Evolutionary conservation across 768 basidiomycete genomes (phyloP).

Genomic region (Hygrophorus russula): DNA sequence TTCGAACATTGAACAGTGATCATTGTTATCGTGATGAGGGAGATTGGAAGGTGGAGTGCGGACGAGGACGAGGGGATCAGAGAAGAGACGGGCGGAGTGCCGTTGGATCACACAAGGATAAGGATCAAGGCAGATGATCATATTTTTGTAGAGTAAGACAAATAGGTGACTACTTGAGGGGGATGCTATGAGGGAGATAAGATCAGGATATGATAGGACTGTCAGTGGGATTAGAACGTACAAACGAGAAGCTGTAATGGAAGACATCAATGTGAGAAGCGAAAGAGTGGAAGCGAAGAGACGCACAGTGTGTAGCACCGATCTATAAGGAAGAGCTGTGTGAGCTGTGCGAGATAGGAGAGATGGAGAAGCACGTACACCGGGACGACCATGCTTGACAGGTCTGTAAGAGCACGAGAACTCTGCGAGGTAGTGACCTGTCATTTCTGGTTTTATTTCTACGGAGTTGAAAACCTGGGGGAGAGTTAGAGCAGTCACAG

Average conservation of each 20-base stretch:
- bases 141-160: neutral
- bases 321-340: constrained; percentile 38
- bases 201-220: constrained; percentile 10
- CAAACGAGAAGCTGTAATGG: constrained; percentile 59
- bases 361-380: constrained; percentile 54
- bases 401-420: constrained; percentile 96
- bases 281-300: neutral
- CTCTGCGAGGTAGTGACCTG: constrained; percentile 98
- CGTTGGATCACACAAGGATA: too few relatives aligned
- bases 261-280: neutral
- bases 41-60: too few relatives aligned
- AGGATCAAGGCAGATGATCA: too few relatives aligned
- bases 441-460: constrained; percentile 99
- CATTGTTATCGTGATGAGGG: too few relatives aligned
- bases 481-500: constrained; percentile 1
- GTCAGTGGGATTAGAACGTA: constrained; percentile 22
- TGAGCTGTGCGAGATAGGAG: constrained; percentile 1
- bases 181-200: constrained; percentile 44
- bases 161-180: constrained; percentile 72
- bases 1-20: too few relatives aligned
- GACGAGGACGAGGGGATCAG: too few relatives aligned
- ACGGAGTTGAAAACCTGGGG: constrained; percentile 83
- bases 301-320: constrained; percentile 84
- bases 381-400: constrained; percentile 99
- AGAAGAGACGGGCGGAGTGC: too few relatives aligned